Conservation (phyloP, 306 rosid genomes). For the Quercus mongolica region DNA sequence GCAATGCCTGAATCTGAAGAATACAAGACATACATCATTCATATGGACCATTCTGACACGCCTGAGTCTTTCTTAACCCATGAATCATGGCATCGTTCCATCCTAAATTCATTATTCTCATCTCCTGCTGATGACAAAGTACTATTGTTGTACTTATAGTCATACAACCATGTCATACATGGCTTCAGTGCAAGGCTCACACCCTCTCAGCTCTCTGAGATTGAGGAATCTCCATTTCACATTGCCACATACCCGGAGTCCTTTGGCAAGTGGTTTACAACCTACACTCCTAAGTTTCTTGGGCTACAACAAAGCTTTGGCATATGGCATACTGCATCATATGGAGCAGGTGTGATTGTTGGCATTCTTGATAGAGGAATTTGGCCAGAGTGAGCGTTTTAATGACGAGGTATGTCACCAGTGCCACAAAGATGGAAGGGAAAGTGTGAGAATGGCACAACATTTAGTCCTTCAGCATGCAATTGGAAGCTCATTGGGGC, state of each 20-base stretch:
- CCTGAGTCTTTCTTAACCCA: background rate
- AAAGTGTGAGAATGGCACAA: conserved; percentile 2
- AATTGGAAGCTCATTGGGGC: conserved; percentile 25
- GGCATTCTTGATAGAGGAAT: conserved; percentile 17
- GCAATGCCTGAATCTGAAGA: background rate
- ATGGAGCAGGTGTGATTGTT: background rate
- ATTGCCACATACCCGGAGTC: background rate
- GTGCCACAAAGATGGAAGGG: conserved; percentile 27
- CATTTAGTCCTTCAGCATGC: conserved; percentile 16
- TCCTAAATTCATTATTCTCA: background rate
- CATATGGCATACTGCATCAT: background rate
- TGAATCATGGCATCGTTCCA: background rate
- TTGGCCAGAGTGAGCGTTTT: conserved; percentile 6
- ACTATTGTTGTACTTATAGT: background rate
- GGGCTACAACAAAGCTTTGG: background rate
- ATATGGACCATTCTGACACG: background rate
- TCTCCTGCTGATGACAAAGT: background rate
- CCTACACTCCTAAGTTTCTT: conserved; percentile 9
- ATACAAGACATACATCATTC: background rate
- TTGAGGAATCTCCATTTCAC: background rate
- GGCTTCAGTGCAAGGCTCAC: conserved; percentile 22
- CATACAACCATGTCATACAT: conserved; percentile 16
- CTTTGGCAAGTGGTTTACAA: conserved; percentile 7
- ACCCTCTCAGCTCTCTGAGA: background rate
- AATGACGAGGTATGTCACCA: conserved; percentile 1